Percentiles rank a stretch among this genome's conserved stretches.
Conservation (phyloP, 225 moss, liverwort and hornwort genomes). For the Pseudisothecium myosuroides region DNA sequence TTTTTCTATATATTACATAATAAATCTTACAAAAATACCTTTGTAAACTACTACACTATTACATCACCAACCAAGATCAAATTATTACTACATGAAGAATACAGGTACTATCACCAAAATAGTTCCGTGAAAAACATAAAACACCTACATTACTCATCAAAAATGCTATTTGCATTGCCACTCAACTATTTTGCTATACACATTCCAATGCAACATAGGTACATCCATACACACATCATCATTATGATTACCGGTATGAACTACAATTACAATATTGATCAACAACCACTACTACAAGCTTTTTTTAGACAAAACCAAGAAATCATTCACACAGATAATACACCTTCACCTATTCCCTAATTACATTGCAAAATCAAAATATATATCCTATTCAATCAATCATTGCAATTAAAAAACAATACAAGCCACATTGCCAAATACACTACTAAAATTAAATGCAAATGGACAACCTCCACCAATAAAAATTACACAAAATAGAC, state of each 20-base stretch:
- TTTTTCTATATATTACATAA: too few species aligned
- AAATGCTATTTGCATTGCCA: fast-evolving
- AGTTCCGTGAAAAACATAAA: background rate
- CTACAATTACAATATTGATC: background rate
- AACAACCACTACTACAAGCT: background rate
- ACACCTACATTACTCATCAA: background rate
- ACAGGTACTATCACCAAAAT: background rate
- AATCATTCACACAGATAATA: background rate
- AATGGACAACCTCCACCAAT: background rate
- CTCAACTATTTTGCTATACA: background rate
- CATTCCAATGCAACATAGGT: background rate
- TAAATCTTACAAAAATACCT: too few species aligned
- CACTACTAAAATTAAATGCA: background rate
- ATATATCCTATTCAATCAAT: background rate
- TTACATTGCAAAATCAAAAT: background rate
- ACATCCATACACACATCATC: background rate
- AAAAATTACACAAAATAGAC: background rate
- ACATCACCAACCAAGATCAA: too few species aligned
- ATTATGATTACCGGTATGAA: background rate
- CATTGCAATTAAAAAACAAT: background rate
- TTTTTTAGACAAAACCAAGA: background rate
- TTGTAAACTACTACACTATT: too few species aligned
- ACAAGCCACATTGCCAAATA: background rate
- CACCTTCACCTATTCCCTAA: background rate
- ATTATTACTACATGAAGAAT: too few species aligned